These are phyloP conservation scores for Fabrea salina DNA, from an alignment of 169 alveolate species.

Conservation along the genomic window DNA sequence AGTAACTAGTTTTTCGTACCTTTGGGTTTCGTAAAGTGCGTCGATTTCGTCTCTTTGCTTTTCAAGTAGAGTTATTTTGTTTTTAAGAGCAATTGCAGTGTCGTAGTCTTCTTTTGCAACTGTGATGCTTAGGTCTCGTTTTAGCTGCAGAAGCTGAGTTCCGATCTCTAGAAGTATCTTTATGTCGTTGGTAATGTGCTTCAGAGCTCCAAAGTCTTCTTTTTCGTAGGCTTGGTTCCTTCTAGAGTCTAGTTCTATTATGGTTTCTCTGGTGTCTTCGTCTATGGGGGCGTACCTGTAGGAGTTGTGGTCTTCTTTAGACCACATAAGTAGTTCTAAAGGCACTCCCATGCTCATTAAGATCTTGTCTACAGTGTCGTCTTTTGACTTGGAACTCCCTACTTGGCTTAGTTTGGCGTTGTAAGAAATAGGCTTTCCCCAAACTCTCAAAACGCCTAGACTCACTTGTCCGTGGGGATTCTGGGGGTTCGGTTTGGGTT, in stretches of 20 bases:
- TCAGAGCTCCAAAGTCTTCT: conserved; percentile 74
- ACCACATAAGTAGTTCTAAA: conserved; percentile 69
- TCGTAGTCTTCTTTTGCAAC: conserved; percentile 78
- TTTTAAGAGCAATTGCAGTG: conserved; percentile 65
- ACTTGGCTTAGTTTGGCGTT: conserved; percentile 59
- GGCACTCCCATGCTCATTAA: conserved; percentile 84
- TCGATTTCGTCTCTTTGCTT: conserved; percentile 73
- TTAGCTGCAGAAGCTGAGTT: conserved; percentile 68
- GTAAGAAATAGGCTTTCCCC: conserved; percentile 74
- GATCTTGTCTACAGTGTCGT: conserved; percentile 73
- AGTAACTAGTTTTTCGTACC: conserved; percentile 81
- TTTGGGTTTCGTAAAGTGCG: conserved; percentile 81
- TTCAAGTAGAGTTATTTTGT: conserved; percentile 57
- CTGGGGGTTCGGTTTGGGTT: conserved; percentile 58
- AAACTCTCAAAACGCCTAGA: conserved; percentile 62
- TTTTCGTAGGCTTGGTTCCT: conserved; percentile 62
- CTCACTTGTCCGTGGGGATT: conserved; percentile 81
- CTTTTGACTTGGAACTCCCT: conserved; percentile 51
- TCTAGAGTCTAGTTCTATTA: conserved; percentile 65
- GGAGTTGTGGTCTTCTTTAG: conserved; percentile 67
- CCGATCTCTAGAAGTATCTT: conserved; percentile 70
- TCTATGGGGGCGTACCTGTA: conserved; percentile 84
- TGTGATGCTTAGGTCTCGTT: conserved; percentile 71
- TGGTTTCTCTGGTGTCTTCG: conserved; percentile 78
- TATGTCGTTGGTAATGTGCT: conserved; percentile 69